These are phyloP conservation scores for Microbotryum intermedium DNA, from an alignment of 1,284 basidiomycete species.

Conservation along the genomic window DNA sequence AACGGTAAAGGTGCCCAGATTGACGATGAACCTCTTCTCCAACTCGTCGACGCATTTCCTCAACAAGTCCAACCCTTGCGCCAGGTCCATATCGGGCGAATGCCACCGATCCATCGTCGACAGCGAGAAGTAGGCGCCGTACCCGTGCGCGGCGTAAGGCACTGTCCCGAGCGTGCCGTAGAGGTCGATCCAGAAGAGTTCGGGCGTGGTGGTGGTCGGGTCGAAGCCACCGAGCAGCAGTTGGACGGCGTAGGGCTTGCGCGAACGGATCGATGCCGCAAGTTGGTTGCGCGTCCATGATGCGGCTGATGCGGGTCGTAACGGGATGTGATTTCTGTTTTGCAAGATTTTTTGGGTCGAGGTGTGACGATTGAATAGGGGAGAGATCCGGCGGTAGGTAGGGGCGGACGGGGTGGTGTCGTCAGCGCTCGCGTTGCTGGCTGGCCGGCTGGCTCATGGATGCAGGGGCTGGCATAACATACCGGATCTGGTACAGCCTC, in stretches of 20 bases:
- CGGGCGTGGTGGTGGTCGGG: conserved; percentile 50
- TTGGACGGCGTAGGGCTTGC: conserved; percentile 84
- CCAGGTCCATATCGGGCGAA: conserved; percentile 67
- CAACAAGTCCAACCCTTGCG: conserved; percentile 75
- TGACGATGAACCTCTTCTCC: conserved; percentile 72
- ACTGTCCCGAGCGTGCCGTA: conserved; percentile 80
- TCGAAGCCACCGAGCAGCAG: conserved; percentile 90
- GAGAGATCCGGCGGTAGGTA: no score
- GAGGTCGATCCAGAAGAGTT: conserved; percentile 94
- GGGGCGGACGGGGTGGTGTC: not conserved
- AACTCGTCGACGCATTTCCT: conserved; percentile 83
- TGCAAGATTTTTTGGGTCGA: not conserved
- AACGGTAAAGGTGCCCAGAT: conserved; percentile 33
- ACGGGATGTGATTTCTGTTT: conserved; percentile 59
- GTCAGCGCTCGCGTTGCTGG: not conserved
- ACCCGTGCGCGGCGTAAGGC: conserved; percentile 91
- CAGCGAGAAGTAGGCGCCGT: conserved; percentile 85
- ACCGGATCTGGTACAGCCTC: conserved; percentile 90
- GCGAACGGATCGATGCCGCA: conserved; percentile 79
- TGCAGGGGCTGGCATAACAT: conserved; percentile 23
- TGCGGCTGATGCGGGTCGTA: conserved; percentile 81
- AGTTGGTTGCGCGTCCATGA: conserved; percentile 89
- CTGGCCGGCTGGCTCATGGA: no score
- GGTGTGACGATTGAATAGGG: not conserved
- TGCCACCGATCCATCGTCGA: conserved; percentile 87